These are phyloP conservation scores for Vigna hirtella DNA, from an alignment of 306 rosid species.

Conservation along the genomic window DNA sequence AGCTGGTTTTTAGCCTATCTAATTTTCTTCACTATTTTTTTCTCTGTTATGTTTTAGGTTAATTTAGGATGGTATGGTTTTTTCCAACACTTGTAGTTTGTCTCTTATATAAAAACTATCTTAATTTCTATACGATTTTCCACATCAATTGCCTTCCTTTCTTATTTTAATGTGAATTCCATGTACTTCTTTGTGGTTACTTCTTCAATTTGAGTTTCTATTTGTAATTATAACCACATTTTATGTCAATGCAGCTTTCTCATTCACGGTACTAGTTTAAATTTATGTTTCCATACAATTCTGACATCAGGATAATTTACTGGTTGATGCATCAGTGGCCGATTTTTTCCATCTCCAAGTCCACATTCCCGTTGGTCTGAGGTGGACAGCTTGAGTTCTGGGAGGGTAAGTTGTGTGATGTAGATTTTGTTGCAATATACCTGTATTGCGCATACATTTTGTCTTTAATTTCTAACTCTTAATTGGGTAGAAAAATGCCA, in stretches of 20 bases:
- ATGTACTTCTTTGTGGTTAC: conserved; percentile 27
- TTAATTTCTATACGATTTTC: not conserved
- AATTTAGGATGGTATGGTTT: not conserved
- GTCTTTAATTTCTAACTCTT: conserved; percentile 17
- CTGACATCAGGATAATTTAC: conserved; percentile 90
- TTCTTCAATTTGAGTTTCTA: conserved; percentile 35
- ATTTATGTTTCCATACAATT: conserved; percentile 67
- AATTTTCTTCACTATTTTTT: not conserved
- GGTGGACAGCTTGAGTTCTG: conserved; percentile 84
- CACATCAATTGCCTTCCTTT: conserved; percentile 25
- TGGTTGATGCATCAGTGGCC: conserved; percentile 98
- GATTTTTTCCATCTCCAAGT: conserved; percentile 79
- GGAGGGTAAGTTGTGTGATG: conserved; percentile 64
- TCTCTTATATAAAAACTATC: conserved; percentile 10
- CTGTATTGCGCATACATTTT: conserved; percentile 28
- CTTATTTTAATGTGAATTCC: conserved; percentile 30
- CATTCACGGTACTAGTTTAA: conserved; percentile 59
- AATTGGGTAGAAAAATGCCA: not conserved
- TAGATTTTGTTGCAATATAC: conserved; percentile 29
- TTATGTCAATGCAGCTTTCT: conserved; percentile 50
- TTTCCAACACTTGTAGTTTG: conserved; percentile 27
- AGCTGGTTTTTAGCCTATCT: conserved; percentile 23
- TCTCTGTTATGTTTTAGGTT: conserved; percentile 29
- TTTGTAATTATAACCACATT: conserved; percentile 43
- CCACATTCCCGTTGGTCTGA: conserved; percentile 79